Conservation (phyloP, 768 basidiomycete genomes). For the Hericium rajendrae region DNA sequence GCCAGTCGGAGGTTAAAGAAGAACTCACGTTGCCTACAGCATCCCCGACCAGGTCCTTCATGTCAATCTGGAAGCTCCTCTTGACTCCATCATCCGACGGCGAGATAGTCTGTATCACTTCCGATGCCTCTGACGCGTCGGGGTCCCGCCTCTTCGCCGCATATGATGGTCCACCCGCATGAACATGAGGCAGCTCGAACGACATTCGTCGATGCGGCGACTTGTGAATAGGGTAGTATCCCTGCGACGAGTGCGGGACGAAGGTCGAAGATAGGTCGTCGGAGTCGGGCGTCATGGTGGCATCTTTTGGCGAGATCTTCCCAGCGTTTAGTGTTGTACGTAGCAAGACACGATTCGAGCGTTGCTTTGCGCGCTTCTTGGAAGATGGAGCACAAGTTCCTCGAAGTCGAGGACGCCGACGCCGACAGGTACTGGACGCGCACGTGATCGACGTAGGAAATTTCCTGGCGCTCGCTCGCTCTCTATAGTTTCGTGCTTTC, state of each 20-base stretch:
- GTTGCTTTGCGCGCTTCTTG: too few species aligned
- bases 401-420: too few species aligned
- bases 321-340: not conserved
- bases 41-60: constrained; percentile 72
- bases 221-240: constrained; percentile 1
- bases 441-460: too few species aligned
- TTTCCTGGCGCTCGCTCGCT: too few species aligned
- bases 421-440: too few species aligned
- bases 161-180: not conserved
- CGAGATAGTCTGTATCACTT: constrained; percentile 12
- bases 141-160: not conserved
- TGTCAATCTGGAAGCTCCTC: constrained; percentile 61
- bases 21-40: constrained; percentile 72
- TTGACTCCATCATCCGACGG: constrained; percentile 48
- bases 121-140: not conserved
- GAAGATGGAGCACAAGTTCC: too few species aligned
- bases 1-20: not conserved
- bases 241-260: not conserved
- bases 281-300: constrained; percentile 2
- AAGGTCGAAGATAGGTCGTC: constrained; percentile 4
- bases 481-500: too few species aligned
- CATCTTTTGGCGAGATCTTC: not conserved
- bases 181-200: not conserved
- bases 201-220: not conserved
- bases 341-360: not conserved